Base-by-base conservation (phyloP, 257 asterid species). In the Cinchona pubescens region DNA sequence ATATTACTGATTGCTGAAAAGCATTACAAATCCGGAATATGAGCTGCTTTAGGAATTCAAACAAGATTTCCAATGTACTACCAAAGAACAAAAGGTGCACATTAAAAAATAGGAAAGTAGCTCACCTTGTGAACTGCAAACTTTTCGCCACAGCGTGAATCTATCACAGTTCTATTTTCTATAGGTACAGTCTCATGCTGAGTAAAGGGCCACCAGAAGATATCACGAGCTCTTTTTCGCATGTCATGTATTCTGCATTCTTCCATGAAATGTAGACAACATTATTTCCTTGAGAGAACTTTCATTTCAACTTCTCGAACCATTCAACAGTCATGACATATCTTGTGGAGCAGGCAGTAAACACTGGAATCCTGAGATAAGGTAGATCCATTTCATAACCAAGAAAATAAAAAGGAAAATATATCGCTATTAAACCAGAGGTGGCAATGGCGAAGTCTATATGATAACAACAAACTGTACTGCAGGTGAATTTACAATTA, bases 121-220 rank as follows among this genome's bases (percentile, higher is more conserved):
- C 71, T 61, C 78, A 95, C 98, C 98, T 90, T 87, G 80, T 84
- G 87, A 76, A 95, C 91, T 18, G 97, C 84, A 65, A 95, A 92
- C 83, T 89, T 92, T 86, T 92, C 99, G 70, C 99, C 99, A 66
- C 96, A 90, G 66, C 99, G 98, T 38, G 98, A 95, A 85, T 95
- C 99, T 78, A 95, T 95, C 43, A 91, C 91, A n/a, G 94, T 92
- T 66, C 92, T 91, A 67, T 88, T 89, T 82, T 87, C 94, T 81
- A 87, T 86, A 45, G 96, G 85, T 67, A 95, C 96, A 75, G 91
- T 87, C 71, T 83, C 90, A 84, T 95, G 99, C 81, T 95, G 99
- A 78, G 99, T 95, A 86, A 95, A 95, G 56, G 99, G 99, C 99
- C 99, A 95, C 99, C 98, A 95, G 80, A 95, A 86, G 19, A 85